These are phyloP conservation scores for Zasmidium angulare DNA, from an alignment of 2,329 filamentous ascomycete genomes.

Conservation along the genomic window DNA sequence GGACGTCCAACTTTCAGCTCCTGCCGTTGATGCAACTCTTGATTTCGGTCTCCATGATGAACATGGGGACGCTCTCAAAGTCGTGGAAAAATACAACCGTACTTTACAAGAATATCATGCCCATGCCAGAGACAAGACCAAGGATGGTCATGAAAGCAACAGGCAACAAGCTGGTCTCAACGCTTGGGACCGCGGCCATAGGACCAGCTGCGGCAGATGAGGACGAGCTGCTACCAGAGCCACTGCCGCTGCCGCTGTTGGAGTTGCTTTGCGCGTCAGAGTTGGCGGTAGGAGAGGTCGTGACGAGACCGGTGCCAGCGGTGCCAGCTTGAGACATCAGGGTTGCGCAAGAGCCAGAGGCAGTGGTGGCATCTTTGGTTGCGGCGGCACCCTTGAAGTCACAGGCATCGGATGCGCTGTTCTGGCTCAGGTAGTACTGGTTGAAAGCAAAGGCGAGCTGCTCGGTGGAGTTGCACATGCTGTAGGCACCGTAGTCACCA, in stretches of 20 bases:
- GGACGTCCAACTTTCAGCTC: not conserved
- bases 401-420: slow-evolving; percentile 59
- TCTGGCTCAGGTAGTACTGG: slow-evolving; percentile 65
- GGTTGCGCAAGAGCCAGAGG: slow-evolving; percentile 54
- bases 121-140: slow-evolving; percentile 30
- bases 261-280: slow-evolving; percentile 29
- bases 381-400: slow-evolving; percentile 68
- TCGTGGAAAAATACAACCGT: not conserved
- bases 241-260: slow-evolving; percentile 23
- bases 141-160: slow-evolving; percentile 27
- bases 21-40: not conserved
- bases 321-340: slow-evolving; percentile 65
- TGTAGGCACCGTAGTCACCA: slow-evolving; percentile 73
- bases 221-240: slow-evolving; percentile 18
- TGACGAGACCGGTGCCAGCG: slow-evolving; percentile 58
- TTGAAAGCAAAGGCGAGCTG: slow-evolving; percentile 74
- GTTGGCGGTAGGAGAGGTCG: slow-evolving; percentile 46
- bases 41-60: not conserved
- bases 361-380: slow-evolving; percentile 50
- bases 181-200: slow-evolving; percentile 17
- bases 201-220: slow-evolving; percentile 25
- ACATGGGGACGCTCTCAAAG: not conserved
- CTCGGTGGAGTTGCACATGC: slow-evolving; percentile 70
- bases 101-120: slow-evolving; percentile 35
- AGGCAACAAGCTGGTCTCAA: slow-evolving; percentile 25